Evolutionary conservation across 306 rosid species (phyloP).

Genomic region (Parietaria judaica): DNA sequence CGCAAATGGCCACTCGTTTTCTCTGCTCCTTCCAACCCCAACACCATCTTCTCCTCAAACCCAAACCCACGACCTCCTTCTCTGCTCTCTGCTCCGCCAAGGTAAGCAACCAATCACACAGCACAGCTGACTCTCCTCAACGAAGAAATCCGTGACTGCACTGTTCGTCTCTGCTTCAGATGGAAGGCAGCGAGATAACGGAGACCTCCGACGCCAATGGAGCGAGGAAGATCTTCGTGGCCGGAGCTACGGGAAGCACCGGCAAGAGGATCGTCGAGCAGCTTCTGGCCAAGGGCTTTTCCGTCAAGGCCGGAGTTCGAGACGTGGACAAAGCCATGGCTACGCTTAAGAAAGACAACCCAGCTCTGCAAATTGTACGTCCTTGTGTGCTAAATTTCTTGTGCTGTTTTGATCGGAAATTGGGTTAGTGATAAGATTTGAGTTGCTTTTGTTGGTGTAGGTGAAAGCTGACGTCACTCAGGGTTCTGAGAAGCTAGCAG

Average conservation of each 20-base stretch:
- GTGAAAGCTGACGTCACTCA: slow-evolving; percentile 94
- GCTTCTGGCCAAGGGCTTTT: slow-evolving; percentile 73
- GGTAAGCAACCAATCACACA: slow-evolving; percentile 21
- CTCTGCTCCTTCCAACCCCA: slow-evolving; percentile 16
- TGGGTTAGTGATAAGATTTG: neutral
- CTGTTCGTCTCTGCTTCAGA: slow-evolving; percentile 30
- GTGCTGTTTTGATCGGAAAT: too few species aligned
- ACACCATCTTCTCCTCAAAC: slow-evolving; percentile 4
- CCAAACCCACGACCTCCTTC: slow-evolving; percentile 21
- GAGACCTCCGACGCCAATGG: slow-evolving; percentile 20
- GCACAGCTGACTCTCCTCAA: neutral
- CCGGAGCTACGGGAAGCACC: slow-evolving; percentile 90
- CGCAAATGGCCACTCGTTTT: slow-evolving; percentile 53
- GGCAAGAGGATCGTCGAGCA: slow-evolving; percentile 85
- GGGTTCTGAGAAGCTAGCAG: slow-evolving; percentile 75
- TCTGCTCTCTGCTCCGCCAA: slow-evolving; percentile 34
- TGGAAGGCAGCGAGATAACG: slow-evolving; percentile 61
- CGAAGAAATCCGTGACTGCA: neutral
- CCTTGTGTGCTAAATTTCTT: neutral
- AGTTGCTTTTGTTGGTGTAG: slow-evolving; percentile 31
- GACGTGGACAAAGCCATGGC: slow-evolving; percentile 70
- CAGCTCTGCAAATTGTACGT: slow-evolving; percentile 80
- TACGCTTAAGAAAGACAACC: slow-evolving; percentile 39
- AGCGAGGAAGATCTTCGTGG: slow-evolving; percentile 75
- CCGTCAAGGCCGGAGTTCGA: slow-evolving; percentile 87